Evolutionary conservation across 2,329 filamentous ascomycete genomes (phyloP), one percentile per base, ranked within the genome.

Genomic region (Arthrobotrys musiformis): DNA sequence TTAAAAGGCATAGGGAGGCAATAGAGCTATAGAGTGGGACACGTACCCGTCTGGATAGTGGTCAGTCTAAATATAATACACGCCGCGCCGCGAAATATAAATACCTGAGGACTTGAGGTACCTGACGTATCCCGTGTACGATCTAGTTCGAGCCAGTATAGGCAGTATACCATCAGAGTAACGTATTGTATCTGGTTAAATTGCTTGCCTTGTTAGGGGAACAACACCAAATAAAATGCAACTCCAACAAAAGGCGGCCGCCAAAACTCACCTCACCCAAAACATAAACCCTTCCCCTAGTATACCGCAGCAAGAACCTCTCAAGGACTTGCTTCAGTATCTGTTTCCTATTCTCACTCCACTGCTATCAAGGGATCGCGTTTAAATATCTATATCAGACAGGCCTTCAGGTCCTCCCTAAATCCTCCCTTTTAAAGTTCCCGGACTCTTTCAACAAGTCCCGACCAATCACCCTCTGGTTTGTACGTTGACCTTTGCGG

Each of bases 201-300:
- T 11, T 58, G 52, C n/a, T n/a, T n/a, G n/a, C n/a, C n/a, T n/a
- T n/a, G 52, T 58, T 37, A 37, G 22, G 56, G 30, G 19, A 19
- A 24, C 56, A 62, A 54, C 50, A 37, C 63, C 19, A 28, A 58
- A 54, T 33, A 68, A 58, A 68, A 68, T 52, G 22, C 50, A 68
- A 68, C 48, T 68, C 11, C 63, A 68, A 68, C 63, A 68, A 68
- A 44, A 61, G 26, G 35, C 54, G 9, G 44, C 33, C 17, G 26
- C 30, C 5, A 5, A 64, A 54, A 46, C 46, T 50, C 42, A 5
- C 44, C 30, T 37, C 62, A 37, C 62, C 46, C 33, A 37, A 13
- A 22, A 13, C 42, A 48, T 50, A 4, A 37, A 17, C 61, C 8
- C 28, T 5, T 35, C 44, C 62, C 19, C 19, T 15, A 22, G 35